Evolutionary conservation across 176 grass and related monocot species (phyloP), one percentile per base, ranked within the genome.

Genomic region (Ampelocalamus luodianensis): DNA sequence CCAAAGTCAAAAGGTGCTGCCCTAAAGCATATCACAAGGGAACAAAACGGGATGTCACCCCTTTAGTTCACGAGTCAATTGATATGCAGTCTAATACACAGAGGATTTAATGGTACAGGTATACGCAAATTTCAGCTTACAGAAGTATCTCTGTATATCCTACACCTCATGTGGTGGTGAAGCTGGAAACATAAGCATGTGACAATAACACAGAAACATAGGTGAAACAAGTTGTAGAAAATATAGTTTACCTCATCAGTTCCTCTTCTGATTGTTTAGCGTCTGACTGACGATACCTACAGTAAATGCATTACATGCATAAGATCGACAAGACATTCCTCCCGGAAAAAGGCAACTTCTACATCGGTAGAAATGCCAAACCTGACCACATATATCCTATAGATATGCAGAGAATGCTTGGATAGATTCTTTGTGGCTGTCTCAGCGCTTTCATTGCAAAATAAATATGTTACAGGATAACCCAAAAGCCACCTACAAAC

Each of bases 401-500:
- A 98, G 55, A 95, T 93, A 75, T 95, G 87, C 46, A 98, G 77
- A 90, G 91, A 87, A 51, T 93, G 91, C 32, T 79, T 78, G 22
- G 88, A 92, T 46, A 98, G 75, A 88, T 91, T 86, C 40, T 50
- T 12, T 32, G 71, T 79, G 23, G 85, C 89, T 9, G 13, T 84
- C 65, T 93, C 87, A 24, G 72, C 86, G 86, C 67, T 84, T 82
- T 34, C 83, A 12, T 89, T 90, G 85, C 70, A 65, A 77, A 98
- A 90, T 40, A 98, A 85, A 85, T 95, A 95, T 67, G 88, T 92
- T 24, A 95, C 77, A 36, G 96, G 91, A 87, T 98, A 98, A 71
- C 89, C 91, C 68, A 98, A 88, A 87, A 98, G 93, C 96, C 93
- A 98, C 63, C 96, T 98, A 70, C 72, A 89, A 63, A 67, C 56